Base-by-base conservation (phyloP, 164 flowering plant genomes). In the Liquidambar formosana region DNA sequence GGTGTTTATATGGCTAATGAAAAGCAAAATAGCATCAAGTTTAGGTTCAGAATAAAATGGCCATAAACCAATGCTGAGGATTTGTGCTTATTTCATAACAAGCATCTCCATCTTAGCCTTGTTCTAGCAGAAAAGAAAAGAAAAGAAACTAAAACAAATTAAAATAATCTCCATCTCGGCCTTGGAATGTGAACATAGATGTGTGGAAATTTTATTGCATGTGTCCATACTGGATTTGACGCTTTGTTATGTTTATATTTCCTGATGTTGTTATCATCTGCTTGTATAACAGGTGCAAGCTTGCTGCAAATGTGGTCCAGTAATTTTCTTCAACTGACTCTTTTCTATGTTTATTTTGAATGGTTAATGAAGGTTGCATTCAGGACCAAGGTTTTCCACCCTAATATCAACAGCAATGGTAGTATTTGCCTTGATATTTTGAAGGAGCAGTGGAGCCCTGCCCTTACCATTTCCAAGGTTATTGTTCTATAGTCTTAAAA, bases 371-470 rank as follows among this genome's bases (percentile, higher is more conserved):
- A 82, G 86, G 86, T 82, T 38, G 82, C 86, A 43, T 82, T 82
- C 66, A 83, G 80, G 79, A 83, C 86, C 47, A 83, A 80, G 74
- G 86, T 83, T 68, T 83, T 78, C 59, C 86, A 83, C 64, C 86
- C 86, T n/a, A 83, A 83, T 54, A 82, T 82, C 70, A 82, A 82
- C 69, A 82, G 86, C 73, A 80, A 80, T 28, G 86, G 86, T 26
- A 80, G 83, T 66, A 82, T 82, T 63, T 82, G 86, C 61, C 83
- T 82, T 51, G 85, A 82, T 59, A 82, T 82, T 47, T 63, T 82
- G 77, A 80, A 82, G 77, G 85, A 82, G 48, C 85, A 82, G 69
- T 82, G 85, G 85, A 82, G 85, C 68, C 85, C 85, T 16, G 85
- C 85, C 57, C 83, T 82, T 4, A 82, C 85, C 47, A 79, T 82